Evolutionary conservation across 164 flowering plant genomes (phyloP).

Genomic region (Pachysandra terminalis): DNA sequence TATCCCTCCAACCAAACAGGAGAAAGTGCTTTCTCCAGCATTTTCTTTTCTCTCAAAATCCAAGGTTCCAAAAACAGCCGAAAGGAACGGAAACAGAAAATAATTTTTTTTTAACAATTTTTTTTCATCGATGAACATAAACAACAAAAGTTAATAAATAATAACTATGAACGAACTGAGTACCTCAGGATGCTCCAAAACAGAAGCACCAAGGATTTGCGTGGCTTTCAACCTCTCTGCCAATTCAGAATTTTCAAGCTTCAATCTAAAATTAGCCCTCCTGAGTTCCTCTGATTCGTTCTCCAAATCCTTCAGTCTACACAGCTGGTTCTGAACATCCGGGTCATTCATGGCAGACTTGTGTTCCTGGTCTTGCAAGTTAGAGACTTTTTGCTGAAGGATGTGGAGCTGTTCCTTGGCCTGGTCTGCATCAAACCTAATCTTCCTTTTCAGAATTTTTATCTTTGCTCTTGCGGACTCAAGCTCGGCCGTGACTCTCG

Average conservation of each 20-base stretch:
- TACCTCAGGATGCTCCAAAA: slow-evolving; percentile 62
- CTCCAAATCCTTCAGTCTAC: slow-evolving; percentile 49
- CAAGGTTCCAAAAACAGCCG: no score
- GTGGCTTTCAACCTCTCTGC: slow-evolving; percentile 54
- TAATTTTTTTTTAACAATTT: no score
- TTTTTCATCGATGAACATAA: neutral
- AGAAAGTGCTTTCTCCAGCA: no score
- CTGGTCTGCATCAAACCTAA: slow-evolving; percentile 56
- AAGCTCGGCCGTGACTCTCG: slow-evolving; percentile 50
- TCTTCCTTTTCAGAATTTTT: slow-evolving; percentile 57
- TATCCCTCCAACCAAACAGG: no score
- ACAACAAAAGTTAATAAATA: neutral
- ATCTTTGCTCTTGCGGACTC: slow-evolving; percentile 65
- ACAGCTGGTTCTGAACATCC: slow-evolving; percentile 29
- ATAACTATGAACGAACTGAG: slow-evolving; percentile 2
- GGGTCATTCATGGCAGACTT: slow-evolving; percentile 15
- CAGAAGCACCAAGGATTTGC: slow-evolving; percentile 51
- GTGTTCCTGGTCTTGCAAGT: slow-evolving; percentile 51
- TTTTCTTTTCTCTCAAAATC: no score
- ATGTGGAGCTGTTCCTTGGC: slow-evolving; percentile 52
- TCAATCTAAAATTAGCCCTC: slow-evolving; percentile 46
- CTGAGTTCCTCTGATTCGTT: slow-evolving; percentile 40
- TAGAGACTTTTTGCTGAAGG: slow-evolving; percentile 55
- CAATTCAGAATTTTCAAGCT: slow-evolving; percentile 61
- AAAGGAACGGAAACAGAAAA: no score